phyloP scores from a whole-genome alignment of 108 stramenopile species.

The Epithemia pelagica region DNA sequence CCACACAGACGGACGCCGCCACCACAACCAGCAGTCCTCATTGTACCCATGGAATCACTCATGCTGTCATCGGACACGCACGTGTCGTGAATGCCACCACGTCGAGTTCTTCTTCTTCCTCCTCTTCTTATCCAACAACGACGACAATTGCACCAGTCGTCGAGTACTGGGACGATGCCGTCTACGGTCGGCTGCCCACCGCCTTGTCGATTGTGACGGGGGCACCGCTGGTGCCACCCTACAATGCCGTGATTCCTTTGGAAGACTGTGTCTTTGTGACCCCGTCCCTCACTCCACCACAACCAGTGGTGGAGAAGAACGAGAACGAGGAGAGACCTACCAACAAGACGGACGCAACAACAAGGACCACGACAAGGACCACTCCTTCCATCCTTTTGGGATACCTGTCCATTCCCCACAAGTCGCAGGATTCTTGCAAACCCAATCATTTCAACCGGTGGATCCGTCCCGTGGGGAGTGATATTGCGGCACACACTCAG shows the following conservation, averaged over 20 bases:
- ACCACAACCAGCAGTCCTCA: constrained; percentile 2
- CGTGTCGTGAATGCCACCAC: no score
- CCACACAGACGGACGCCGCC: constrained; percentile 5
- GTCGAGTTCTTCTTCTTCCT: no score
- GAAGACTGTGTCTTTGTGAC: constrained; percentile 42
- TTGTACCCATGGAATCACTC: constrained; percentile 32
- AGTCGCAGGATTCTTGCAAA: constrained; percentile 19
- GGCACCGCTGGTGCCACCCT: constrained; percentile 58
- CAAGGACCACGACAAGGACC: background rate
- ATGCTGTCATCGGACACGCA: constrained; percentile 61
- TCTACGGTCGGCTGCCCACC: constrained; percentile 17
- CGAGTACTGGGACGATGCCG: background rate
- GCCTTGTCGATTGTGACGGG: constrained; percentile 80
- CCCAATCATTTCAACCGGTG: constrained; percentile 39
- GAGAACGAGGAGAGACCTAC: background rate
- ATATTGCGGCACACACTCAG: constrained; percentile 43
- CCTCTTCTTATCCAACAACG: constrained; percentile 4
- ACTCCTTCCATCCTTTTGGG: background rate
- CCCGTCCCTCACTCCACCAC: background rate
- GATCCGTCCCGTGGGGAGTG: constrained; percentile 75
- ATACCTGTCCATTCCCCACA: constrained; percentile 1
- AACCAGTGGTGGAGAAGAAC: background rate
- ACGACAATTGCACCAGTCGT: no score
- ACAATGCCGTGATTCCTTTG: constrained; percentile 74
- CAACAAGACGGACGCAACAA: background rate